Evolutionary conservation across 2,329 filamentous ascomycete genomes (phyloP).

Genomic region (Fusarium camptoceras): DNA sequence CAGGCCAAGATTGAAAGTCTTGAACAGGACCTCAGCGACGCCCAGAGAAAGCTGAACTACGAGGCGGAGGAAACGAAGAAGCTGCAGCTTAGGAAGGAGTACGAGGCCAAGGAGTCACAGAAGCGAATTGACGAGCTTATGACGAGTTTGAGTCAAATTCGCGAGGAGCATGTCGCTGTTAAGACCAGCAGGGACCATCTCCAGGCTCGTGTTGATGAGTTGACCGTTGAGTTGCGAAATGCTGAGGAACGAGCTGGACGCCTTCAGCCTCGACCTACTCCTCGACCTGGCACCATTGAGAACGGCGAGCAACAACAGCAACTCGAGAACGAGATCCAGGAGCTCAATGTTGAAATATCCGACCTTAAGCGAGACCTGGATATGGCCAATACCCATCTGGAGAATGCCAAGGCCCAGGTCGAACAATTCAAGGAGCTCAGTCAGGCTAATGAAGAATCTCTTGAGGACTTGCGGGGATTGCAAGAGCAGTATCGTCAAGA

Average conservation of each 20-base stretch:
- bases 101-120: constrained; percentile 87
- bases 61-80: constrained; percentile 90
- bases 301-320: constrained; percentile 61
- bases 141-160: constrained; percentile 79
- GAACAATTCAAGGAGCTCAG: constrained; percentile 92
- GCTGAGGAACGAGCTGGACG: constrained; percentile 88
- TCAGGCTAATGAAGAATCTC: constrained; percentile 86
- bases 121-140: constrained; percentile 94
- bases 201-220: constrained; percentile 87
- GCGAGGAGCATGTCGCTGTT: constrained; percentile 85
- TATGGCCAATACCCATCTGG: constrained; percentile 81
- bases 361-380: constrained; percentile 91
- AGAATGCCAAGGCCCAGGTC: constrained; percentile 81
- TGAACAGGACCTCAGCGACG: constrained; percentile 80
- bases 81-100: constrained; percentile 84
- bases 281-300: constrained; percentile 62
- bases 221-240: constrained; percentile 87
- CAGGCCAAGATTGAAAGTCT: constrained; percentile 82
- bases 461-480: constrained; percentile 81
- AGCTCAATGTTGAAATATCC: constrained; percentile 83
- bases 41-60: constrained; percentile 84
- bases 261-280: constrained; percentile 81
- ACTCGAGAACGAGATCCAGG: constrained; percentile 75
- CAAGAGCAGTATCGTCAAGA: constrained; percentile 91
- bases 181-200: constrained; percentile 93